Evolutionary conservation across 495 filamentous ascomycete genomes (phyloP).

Genomic region (Penicillium coffeae): DNA sequence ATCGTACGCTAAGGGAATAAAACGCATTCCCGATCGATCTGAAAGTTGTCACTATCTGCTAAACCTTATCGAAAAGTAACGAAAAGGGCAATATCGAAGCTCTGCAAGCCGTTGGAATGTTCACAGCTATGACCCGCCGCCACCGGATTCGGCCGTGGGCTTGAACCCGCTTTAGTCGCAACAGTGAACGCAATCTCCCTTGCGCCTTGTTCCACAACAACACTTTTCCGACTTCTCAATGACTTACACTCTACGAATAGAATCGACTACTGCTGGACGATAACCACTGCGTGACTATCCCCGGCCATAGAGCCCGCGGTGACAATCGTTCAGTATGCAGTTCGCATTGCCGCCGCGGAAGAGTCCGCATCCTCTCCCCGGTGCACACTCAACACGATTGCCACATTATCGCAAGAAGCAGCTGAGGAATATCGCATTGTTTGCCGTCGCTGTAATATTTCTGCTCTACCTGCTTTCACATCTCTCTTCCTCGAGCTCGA

Average conservation of each 20-base stretch:
- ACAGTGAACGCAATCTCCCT: neutral
- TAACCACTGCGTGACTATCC: conserved; percentile 1
- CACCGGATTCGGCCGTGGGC: conserved; percentile 43
- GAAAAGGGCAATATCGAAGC: no score
- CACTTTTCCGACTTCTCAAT: neutral
- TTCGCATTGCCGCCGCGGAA: conserved; percentile 86
- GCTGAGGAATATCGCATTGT: conserved; percentile 57
- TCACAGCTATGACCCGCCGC: conserved; percentile 49
- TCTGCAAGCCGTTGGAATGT: no score
- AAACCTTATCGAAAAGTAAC: no score
- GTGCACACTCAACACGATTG: conserved; percentile 56
- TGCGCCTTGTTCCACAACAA: neutral
- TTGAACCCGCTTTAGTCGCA: neutral
- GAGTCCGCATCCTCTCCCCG: conserved; percentile 63
- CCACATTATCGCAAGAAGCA: conserved; percentile 62
- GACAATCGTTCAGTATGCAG: conserved; percentile 63
- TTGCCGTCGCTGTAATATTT: conserved; percentile 51
- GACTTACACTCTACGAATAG: neutral
- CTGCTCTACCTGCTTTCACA: conserved; percentile 62
- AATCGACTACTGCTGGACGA: neutral
- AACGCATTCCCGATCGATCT: no score
- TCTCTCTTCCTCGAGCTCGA: conserved; percentile 37
- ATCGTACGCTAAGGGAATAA: no score
- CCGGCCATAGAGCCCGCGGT: conserved; percentile 21
- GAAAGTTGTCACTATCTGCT: no score